A percentile compares a stretch with the other conserved stretches of the same genome.
These are phyloP conservation scores for Acer saccharum DNA, from an alignment of 345 rosid species.

Conservation along the genomic window DNA sequence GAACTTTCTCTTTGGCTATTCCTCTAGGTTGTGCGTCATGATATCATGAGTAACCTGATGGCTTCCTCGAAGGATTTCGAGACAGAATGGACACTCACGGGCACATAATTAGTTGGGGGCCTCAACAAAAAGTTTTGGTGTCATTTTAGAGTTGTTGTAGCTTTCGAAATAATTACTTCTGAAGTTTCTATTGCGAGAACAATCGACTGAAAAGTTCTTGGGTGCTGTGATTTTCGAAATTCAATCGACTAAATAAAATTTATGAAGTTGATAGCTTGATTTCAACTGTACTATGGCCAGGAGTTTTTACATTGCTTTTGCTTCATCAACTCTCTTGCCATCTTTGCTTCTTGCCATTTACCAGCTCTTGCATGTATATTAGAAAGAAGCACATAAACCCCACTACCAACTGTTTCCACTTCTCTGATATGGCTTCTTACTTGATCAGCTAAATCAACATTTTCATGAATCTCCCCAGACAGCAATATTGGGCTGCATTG, in stretches of 20 bases:
- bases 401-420: slow-evolving; percentile 45
- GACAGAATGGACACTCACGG: neutral
- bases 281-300: slow-evolving; percentile 50
- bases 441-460: slow-evolving; percentile 40
- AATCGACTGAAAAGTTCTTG: no score
- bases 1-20: neutral
- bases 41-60: neutral
- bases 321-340: slow-evolving; percentile 49
- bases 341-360: slow-evolving; percentile 45
- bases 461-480: slow-evolving; percentile 36
- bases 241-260: no score
- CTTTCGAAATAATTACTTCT: no score
- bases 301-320: slow-evolving; percentile 35
- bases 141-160: no score
- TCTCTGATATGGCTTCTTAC: slow-evolving; percentile 33
- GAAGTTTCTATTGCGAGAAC: no score
- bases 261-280: slow-evolving; percentile 2
- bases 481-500: no score
- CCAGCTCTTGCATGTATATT: slow-evolving; percentile 53
- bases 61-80: neutral
- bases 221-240: no score
- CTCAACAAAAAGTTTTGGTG: neutral
- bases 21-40: neutral
- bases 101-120: neutral
- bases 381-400: slow-evolving; percentile 47